phyloP scores from a whole-genome alignment of 2,329 filamentous ascomycete genomes.

The Claviceps quebecensis region DNA sequence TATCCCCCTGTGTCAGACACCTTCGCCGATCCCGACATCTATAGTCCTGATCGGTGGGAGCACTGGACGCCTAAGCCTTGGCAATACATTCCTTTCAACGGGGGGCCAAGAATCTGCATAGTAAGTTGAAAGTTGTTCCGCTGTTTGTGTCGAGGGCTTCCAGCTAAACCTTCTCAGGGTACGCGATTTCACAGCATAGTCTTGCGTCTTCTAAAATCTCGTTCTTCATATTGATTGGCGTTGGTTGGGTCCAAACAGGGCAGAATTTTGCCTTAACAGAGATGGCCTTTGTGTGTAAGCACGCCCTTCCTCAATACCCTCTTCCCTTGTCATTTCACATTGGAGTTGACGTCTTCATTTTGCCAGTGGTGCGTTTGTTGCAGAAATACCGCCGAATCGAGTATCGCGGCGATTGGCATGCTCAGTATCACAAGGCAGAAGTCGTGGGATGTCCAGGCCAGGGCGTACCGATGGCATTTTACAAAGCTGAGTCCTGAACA shows the following conservation, averaged over 20 bases:
- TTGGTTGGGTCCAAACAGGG: constrained; percentile 56
- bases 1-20: constrained; percentile 37
- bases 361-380: constrained; percentile 33
- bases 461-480: constrained; percentile 27
- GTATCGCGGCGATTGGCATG: constrained; percentile 30
- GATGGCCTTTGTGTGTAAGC: constrained; percentile 28
- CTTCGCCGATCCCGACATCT: constrained; percentile 37
- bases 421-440: constrained; percentile 30
- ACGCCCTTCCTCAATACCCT: neutral
- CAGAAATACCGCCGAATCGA: constrained; percentile 45
- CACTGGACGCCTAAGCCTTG: constrained; percentile 50
- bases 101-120: constrained; percentile 59
- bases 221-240: constrained; percentile 22
- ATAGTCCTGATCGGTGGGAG: constrained; percentile 54
- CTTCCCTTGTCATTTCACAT: neutral
- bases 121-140: neutral
- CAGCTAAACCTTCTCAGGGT: neutral
- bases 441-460: constrained; percentile 29
- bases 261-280: constrained; percentile 74
- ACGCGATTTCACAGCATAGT: neutral
- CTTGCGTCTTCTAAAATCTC: no score
- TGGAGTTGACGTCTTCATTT: neutral
- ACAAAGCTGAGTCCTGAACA: constrained; percentile 10
- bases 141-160: neutral
- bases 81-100: constrained; percentile 65